These are phyloP conservation scores for Termitomyces sp. DNA, from an alignment of 768 basidiomycete genomes.

Conservation along the genomic window DNA sequence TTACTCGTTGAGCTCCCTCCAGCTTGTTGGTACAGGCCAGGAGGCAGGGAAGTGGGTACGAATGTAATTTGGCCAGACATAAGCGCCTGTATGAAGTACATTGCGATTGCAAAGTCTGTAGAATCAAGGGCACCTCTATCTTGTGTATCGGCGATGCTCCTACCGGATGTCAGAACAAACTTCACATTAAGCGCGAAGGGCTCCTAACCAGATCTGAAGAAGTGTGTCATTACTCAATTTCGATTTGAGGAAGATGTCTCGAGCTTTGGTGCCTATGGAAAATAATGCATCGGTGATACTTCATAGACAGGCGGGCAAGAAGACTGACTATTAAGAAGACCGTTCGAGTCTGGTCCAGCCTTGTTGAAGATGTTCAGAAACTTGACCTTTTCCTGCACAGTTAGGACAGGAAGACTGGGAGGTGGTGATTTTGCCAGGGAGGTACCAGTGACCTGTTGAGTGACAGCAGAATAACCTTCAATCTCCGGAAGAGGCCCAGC, in stretches of 20 bases:
- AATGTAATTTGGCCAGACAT: conserved; percentile 77
- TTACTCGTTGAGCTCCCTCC: conserved; percentile 33
- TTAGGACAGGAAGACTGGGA: conserved; percentile 62
- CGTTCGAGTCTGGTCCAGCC: conserved; percentile 62
- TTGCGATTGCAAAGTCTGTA: conserved; percentile 91
- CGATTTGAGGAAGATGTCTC: conserved; percentile 89
- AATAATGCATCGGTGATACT: neutral
- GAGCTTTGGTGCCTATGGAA: conserved; percentile 74
- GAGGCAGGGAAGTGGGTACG: conserved; percentile 75
- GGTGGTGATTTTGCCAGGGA: conserved; percentile 64
- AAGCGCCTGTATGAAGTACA: conserved; percentile 92
- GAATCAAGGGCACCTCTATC: conserved; percentile 85
- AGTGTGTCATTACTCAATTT: conserved; percentile 84
- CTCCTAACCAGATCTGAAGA: conserved; percentile 83
- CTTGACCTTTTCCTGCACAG: conserved; percentile 79
- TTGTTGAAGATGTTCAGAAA: conserved; percentile 77
- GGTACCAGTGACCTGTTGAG: conserved; percentile 58
- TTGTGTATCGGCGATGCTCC: conserved; percentile 95
- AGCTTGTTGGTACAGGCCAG: conserved; percentile 84
- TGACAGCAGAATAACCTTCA: conserved; percentile 58
- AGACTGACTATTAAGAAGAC: conserved; percentile 71
- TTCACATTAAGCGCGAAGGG: neutral
- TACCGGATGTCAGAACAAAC: conserved; percentile 27
- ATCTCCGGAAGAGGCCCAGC: conserved; percentile 85
- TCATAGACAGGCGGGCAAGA: neutral